Evolutionary conservation across 768 basidiomycete species (phyloP).

Genomic region (Hemileccinum rubropunctum): DNA sequence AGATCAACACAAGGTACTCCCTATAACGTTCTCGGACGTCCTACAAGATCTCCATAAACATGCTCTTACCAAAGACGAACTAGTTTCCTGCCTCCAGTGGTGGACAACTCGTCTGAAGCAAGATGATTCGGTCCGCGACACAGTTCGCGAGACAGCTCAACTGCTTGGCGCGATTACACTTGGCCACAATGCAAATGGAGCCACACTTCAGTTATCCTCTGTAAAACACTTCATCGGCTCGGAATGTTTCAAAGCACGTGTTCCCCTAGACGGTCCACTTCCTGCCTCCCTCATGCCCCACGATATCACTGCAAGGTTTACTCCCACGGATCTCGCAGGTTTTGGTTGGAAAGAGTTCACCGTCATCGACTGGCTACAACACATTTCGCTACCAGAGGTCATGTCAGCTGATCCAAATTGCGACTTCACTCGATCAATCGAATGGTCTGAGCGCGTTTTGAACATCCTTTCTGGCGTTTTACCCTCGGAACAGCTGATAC

Average conservation of each 20-base stretch:
- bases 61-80: background rate
- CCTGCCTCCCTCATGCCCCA: slow-evolving; percentile 51
- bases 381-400: slow-evolving; percentile 48
- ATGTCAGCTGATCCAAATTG: slow-evolving; percentile 27
- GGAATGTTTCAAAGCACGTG: slow-evolving; percentile 45
- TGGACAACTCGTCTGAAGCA: slow-evolving; percentile 5
- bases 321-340: slow-evolving; percentile 46
- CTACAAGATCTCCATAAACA: too few species aligned
- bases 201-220: slow-evolving; percentile 58
- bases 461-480: slow-evolving; percentile 52
- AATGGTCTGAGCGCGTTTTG: slow-evolving; percentile 79
- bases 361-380: slow-evolving; percentile 68
- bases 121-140: too few species aligned
- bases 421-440: slow-evolving; percentile 59
- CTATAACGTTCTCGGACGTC: too few species aligned
- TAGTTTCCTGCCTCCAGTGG: background rate
- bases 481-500: slow-evolving; percentile 41
- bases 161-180: too few species aligned
- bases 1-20: slow-evolving; percentile 50
- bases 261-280: slow-evolving; percentile 74
- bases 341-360: slow-evolving; percentile 79
- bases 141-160: too few species aligned
- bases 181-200: slow-evolving; percentile 37
- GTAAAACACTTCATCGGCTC: slow-evolving; percentile 70
- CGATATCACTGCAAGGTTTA: too few species aligned